Percentiles rank a stretch among this genome's conserved stretches.
phyloP scores from a whole-genome alignment of 371 early-diverging fungal genomes.

The Conidiobolus incongruus region DNA sequence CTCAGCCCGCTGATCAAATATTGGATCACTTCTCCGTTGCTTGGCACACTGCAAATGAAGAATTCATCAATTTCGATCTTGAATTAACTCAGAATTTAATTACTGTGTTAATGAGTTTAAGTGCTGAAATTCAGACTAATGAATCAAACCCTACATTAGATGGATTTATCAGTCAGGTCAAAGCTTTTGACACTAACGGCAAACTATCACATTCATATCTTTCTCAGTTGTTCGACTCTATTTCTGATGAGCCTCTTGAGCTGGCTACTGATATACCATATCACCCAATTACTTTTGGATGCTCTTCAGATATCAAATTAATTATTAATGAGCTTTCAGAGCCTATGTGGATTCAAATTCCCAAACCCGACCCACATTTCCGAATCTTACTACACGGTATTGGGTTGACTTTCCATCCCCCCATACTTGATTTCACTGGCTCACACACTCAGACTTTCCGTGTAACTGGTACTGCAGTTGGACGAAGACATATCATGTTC shows the following conservation, averaged over 20 bases:
- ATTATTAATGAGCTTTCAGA: constrained; percentile 20
- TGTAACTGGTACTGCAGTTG: constrained; percentile 23
- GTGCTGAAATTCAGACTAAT: constrained; percentile 45
- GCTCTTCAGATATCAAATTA: constrained; percentile 5
- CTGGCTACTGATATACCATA: background rate
- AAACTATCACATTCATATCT: background rate
- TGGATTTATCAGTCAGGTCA: background rate
- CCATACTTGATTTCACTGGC: constrained; percentile 18
- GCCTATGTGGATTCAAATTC: constrained; percentile 22
- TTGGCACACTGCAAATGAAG: constrained; percentile 30
- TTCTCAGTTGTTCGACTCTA: background rate
- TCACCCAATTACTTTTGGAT: background rate
- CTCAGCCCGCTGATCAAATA: constrained; percentile 32
- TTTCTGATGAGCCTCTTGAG: background rate
- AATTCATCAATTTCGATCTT: constrained; percentile 20
- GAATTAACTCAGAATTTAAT: constrained; percentile 36
- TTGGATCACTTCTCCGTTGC: constrained; percentile 48
- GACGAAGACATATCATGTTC: constrained; percentile 24
- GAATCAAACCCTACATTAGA: background rate
- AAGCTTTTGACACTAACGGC: background rate
- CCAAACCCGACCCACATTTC: constrained; percentile 22
- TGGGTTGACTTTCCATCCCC: constrained; percentile 20
- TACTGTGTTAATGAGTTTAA: constrained; percentile 33
- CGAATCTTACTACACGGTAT: constrained; percentile 25
- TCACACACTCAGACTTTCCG: constrained; percentile 23